A percentile compares a stretch with the other conserved stretches of the same genome.
phyloP scores from a whole-genome alignment of 768 basidiomycete species.

The Paxillus involutus region DNA sequence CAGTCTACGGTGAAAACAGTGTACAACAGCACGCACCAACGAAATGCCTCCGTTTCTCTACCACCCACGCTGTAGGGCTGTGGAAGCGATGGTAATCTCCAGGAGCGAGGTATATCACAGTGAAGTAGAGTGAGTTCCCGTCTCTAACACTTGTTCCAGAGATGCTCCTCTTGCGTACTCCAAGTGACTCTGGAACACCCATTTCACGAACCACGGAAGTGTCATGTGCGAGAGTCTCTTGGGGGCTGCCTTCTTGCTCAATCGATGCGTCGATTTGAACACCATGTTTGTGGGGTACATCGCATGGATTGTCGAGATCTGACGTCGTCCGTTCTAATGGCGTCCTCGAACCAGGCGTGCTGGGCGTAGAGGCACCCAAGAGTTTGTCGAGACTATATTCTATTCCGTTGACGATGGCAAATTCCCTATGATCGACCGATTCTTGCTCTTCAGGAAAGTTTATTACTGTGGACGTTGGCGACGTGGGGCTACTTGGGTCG shows the following conservation, averaged over 20 bases:
- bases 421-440: slow-evolving; percentile 82
- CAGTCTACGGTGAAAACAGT: not conserved
- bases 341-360: slow-evolving; percentile 39
- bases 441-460: slow-evolving; percentile 42
- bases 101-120: slow-evolving; percentile 96
- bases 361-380: slow-evolving; percentile 54
- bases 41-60: slow-evolving; percentile 93
- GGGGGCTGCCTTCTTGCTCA: slow-evolving; percentile 47
- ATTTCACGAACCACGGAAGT: slow-evolving; percentile 72
- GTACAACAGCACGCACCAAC: slow-evolving; percentile 56
- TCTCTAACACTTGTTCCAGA: slow-evolving; percentile 55
- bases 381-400: slow-evolving; percentile 92
- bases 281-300: slow-evolving; percentile 57
- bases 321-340: no score
- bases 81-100: slow-evolving; percentile 99
- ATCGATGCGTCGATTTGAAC: slow-evolving; percentile 76
- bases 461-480: slow-evolving; percentile 41
- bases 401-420: slow-evolving; percentile 97
- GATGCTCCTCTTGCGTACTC: slow-evolving; percentile 32
- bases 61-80: slow-evolving; percentile 94
- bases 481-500: slow-evolving; percentile 41
- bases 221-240: slow-evolving; percentile 64
- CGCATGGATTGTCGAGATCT: slow-evolving; percentile 21
- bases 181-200: slow-evolving; percentile 49
- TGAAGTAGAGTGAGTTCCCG: slow-evolving; percentile 88